Conservation (phyloP, 2,329 filamentous ascomycete species). For the Pseudogymnoascus sp. region DNA sequence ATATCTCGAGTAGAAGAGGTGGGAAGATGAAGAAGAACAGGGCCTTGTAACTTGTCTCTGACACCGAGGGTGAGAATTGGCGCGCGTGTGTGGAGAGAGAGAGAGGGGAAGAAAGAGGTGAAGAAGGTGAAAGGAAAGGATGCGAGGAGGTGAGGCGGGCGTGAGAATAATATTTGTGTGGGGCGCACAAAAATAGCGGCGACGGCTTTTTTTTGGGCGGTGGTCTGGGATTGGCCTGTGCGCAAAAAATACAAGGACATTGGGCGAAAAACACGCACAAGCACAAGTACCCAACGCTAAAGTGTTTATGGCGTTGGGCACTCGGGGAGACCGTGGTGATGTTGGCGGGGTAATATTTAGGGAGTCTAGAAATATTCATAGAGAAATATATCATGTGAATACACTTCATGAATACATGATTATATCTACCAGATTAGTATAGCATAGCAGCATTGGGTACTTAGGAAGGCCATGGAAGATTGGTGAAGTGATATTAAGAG, state of each 20-base stretch:
- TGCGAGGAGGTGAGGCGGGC: not conserved
- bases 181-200: not conserved
- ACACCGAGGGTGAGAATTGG: constrained; percentile 4
- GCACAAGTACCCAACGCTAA: not conserved
- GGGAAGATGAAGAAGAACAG: constrained; percentile 1
- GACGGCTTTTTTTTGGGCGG: not conserved
- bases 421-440: not conserved
- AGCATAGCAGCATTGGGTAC: too few relatives aligned
- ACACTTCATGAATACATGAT: not conserved
- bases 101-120: constrained; percentile 1
- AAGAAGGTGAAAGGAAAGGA: not conserved
- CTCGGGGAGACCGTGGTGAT: not conserved
- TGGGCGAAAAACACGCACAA: not conserved
- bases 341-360: not conserved
- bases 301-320: too few relatives aligned
- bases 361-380: not conserved
- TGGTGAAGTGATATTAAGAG: not conserved
- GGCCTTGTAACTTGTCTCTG: constrained; percentile 6
- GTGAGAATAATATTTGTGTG: constrained; percentile 1
- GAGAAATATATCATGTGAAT: too few relatives aligned
- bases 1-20: not conserved
- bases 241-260: not conserved
- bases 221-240: not conserved
- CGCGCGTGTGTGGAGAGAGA: constrained; percentile 7
- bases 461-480: not conserved